Conservation (phyloP, 345 rosid species). For the Salix purpurea region DNA sequence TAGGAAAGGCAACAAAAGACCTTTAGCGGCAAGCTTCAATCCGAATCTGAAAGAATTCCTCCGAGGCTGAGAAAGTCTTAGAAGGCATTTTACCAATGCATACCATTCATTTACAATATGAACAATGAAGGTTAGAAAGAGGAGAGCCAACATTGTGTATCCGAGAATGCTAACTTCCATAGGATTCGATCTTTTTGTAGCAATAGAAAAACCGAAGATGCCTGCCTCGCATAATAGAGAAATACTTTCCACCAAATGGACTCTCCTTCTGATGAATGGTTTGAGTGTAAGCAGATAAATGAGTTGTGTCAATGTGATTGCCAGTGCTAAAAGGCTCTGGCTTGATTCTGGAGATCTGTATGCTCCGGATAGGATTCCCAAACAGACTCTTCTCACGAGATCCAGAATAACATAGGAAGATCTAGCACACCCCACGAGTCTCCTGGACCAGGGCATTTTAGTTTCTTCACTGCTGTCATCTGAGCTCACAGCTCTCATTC, state of each 20-base stretch:
- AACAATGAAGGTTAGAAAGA: constrained; percentile 36
- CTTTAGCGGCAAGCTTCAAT: constrained; percentile 35
- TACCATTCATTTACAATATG: constrained; percentile 47
- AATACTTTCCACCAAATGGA: constrained; percentile 39
- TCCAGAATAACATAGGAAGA: constrained; percentile 45
- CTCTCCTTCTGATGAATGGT: constrained; percentile 40
- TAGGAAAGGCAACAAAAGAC: constrained; percentile 45
- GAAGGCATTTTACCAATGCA: constrained; percentile 30
- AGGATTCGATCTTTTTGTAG: constrained; percentile 18
- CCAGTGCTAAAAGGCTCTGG: constrained; percentile 35
- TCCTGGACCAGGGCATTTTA: constrained; percentile 17
- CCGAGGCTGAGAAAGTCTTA: constrained; percentile 32
- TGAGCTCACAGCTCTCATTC: constrained; percentile 46
- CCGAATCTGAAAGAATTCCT: constrained; percentile 34
- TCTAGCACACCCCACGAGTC: constrained; percentile 41
- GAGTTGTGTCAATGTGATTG: constrained; percentile 39
- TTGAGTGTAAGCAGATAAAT: constrained; percentile 30
- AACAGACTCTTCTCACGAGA: constrained; percentile 37
- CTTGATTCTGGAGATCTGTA: constrained; percentile 22
- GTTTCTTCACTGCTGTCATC: constrained; percentile 44
- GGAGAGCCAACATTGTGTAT: constrained; percentile 38
- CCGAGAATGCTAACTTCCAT: constrained; percentile 22
- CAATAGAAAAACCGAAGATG: constrained; percentile 32
- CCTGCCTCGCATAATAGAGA: constrained; percentile 41
- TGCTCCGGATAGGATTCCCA: constrained; percentile 42